Evolutionary conservation across 352 stramenopile species (phyloP).

Genomic region (Globisporangium emineosum): DNA sequence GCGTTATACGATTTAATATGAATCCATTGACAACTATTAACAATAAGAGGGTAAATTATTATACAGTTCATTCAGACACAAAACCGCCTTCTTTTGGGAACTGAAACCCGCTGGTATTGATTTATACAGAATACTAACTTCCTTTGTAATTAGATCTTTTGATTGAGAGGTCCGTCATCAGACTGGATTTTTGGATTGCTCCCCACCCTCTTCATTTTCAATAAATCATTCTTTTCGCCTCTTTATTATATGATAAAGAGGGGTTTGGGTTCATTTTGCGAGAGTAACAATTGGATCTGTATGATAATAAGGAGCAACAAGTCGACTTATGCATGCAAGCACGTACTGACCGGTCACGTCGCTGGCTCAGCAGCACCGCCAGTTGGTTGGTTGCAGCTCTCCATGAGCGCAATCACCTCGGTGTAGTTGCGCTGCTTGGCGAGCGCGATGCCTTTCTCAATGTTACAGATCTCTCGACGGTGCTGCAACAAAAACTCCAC

Average conservation of each 20-base stretch:
- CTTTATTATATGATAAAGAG: too few relatives aligned
- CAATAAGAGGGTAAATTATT: too few relatives aligned
- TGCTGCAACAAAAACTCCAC: slow-evolving; percentile 44
- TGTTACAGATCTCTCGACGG: slow-evolving; percentile 28
- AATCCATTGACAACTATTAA: too few relatives aligned
- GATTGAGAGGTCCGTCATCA: not conserved
- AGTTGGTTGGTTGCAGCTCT: not conserved
- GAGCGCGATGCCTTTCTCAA: slow-evolving; percentile 39
- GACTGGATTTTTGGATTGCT: slow-evolving; percentile 3
- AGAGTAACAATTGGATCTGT: not conserved
- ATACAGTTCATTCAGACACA: too few relatives aligned
- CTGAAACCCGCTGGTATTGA: too few relatives aligned
- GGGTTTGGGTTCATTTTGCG: too few relatives aligned
- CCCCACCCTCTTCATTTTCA: not conserved
- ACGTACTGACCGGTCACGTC: not conserved
- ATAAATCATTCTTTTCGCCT: slow-evolving; percentile 1
- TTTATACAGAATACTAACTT: too few relatives aligned
- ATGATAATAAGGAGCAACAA: too few relatives aligned
- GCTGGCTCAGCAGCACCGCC: not conserved
- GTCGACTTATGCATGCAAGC: too few relatives aligned
- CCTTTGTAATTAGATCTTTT: too few relatives aligned
- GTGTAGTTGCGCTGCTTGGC: slow-evolving; percentile 37
- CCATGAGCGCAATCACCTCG: slow-evolving; percentile 14
- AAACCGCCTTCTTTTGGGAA: too few relatives aligned
- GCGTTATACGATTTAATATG: not conserved